Conservation (phyloP, 768 basidiomycete species). For the Lentinula detonsa region DNA sequence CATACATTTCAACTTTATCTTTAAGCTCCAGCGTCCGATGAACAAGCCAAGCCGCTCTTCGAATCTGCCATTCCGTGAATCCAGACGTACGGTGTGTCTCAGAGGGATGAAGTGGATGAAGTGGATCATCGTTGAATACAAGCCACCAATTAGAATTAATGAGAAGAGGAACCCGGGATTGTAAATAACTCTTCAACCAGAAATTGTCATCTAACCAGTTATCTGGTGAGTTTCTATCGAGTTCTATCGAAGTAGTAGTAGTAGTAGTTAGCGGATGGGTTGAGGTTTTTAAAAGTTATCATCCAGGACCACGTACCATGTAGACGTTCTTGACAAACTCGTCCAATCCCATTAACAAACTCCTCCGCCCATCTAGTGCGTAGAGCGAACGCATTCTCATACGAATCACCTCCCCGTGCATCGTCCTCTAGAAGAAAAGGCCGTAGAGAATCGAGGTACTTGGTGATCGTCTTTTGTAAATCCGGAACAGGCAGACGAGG, state of each 20-base stretch:
- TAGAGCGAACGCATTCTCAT: constrained; percentile 43
- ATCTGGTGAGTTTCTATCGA: constrained; percentile 76
- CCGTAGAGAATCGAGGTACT: constrained; percentile 71
- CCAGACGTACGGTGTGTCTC: constrained; percentile 14
- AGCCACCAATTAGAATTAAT: constrained; percentile 98
- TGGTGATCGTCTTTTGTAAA: constrained; percentile 65
- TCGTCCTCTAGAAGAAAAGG: constrained; percentile 80
- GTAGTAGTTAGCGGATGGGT: constrained; percentile 12
- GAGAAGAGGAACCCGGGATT: constrained; percentile 79
- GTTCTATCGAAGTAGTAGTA: constrained; percentile 35
- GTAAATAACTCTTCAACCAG: constrained; percentile 85
- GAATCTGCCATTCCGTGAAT: constrained; percentile 77
- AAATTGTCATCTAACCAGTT: constrained; percentile 96
- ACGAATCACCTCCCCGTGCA: constrained; percentile 44
- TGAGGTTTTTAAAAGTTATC: background rate
- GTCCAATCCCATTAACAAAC: constrained; percentile 68
- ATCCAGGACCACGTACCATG: constrained; percentile 37
- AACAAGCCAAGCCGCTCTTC: constrained; percentile 78
- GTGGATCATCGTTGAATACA: constrained; percentile 67
- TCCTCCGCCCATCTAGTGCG: constrained; percentile 58
- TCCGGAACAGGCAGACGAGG: constrained; percentile 82
- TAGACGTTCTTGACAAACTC: constrained; percentile 64
- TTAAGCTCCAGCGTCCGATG: constrained; percentile 72
- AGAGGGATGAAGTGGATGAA: background rate
- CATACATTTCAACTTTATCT: constrained; percentile 56